These are phyloP conservation scores for Pelargonium exstipulatum DNA, from an alignment of 441 rosid species.

Conservation along the genomic window DNA sequence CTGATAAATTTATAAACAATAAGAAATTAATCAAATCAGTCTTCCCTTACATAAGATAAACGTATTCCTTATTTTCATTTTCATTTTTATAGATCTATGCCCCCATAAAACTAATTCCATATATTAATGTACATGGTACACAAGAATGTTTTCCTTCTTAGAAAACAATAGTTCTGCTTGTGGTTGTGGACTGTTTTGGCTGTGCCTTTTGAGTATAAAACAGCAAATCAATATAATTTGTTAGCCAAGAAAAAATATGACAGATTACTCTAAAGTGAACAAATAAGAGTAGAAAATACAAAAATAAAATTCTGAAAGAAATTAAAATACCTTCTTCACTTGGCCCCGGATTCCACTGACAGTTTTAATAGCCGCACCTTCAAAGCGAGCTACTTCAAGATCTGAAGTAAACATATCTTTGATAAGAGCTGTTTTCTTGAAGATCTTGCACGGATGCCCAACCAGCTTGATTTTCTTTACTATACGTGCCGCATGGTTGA, in stretches of 20 bases:
- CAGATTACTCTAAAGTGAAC: not conserved
- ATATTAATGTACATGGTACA: not conserved
- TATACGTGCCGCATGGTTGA: conserved; percentile 68
- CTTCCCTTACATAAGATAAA: conserved; percentile 1
- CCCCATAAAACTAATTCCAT: not conserved
- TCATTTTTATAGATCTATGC: not conserved
- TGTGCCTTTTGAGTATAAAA: not conserved
- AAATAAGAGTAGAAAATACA: not conserved
- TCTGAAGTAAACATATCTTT: conserved; percentile 90
- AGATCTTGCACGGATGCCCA: conserved; percentile 84
- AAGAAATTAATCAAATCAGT: not conserved
- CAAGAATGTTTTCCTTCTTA: not conserved
- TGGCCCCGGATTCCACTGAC: conserved; percentile 95
- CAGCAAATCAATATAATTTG: not conserved
- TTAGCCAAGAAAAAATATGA: not conserved
- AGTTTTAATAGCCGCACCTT: conserved; percentile 74
- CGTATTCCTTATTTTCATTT: not conserved
- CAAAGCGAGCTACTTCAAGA: conserved; percentile 82
- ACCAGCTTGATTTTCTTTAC: conserved; percentile 78
- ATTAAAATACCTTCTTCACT: conserved; percentile 65
- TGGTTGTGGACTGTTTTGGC: not conserved
- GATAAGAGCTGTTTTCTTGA: conserved; percentile 85
- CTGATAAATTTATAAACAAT: conserved; percentile 29
- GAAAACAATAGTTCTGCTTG: not conserved
- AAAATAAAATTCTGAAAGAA: not conserved